phyloP scores from a whole-genome alignment of 1,284 basidiomycete genomes.

The Rhodotorula sp. region DNA sequence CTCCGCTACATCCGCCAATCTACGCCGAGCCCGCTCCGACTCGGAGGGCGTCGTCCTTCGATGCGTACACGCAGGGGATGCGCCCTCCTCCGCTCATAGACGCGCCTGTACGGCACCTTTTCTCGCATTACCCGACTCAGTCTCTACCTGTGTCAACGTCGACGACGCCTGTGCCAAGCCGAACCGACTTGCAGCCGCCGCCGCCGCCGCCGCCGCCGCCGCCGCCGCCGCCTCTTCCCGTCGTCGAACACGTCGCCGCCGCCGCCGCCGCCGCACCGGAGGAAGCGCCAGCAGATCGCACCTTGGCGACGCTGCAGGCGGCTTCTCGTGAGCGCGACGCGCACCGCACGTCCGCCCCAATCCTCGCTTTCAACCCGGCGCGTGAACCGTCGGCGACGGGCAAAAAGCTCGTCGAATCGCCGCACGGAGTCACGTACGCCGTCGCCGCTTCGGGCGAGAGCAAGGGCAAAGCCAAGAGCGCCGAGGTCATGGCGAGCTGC shows the following conservation, averaged over 20 bases:
- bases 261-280: constrained; percentile 2
- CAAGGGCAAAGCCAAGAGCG: constrained; percentile 14
- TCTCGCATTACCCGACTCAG: too few relatives aligned
- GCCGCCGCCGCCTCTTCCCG: neutral
- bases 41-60: too few relatives aligned
- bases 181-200: too few relatives aligned
- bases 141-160: too few relatives aligned
- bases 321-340: constrained; percentile 8
- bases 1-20: too few relatives aligned
- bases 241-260: neutral
- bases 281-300: neutral
- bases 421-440: constrained; percentile 16
- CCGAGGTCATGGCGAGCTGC: constrained; percentile 13
- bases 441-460: constrained; percentile 5
- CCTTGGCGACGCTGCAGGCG: neutral
- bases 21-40: too few relatives aligned
- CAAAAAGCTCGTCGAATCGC: constrained; percentile 17
- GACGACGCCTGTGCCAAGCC: too few relatives aligned
- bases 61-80: too few relatives aligned
- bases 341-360: constrained; percentile 10
- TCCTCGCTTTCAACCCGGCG: constrained; percentile 27
- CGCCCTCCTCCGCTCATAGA: too few relatives aligned
- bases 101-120: too few relatives aligned
- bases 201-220: neutral
- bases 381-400: constrained; percentile 15